phyloP scores from a whole-genome alignment of 352 stramenopile genomes.

The Pythium chondricola region DNA sequence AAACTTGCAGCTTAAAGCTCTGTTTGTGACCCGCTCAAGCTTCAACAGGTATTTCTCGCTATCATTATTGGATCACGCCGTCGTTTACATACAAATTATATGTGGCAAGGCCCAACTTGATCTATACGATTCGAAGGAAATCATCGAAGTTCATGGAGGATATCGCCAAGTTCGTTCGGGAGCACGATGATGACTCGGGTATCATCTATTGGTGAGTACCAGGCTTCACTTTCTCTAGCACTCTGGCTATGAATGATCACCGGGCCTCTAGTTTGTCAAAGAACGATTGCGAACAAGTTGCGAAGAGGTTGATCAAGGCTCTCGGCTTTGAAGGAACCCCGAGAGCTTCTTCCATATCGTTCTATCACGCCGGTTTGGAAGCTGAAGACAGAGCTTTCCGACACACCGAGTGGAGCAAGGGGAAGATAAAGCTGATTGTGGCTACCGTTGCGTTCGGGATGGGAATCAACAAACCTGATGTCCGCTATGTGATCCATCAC shows the following conservation, averaged over 20 bases:
- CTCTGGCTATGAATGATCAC: slow-evolving; percentile 65
- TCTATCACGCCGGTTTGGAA: slow-evolving; percentile 80
- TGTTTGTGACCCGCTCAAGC: slow-evolving; percentile 77
- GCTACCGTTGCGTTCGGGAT: slow-evolving; percentile 86
- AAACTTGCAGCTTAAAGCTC: slow-evolving; percentile 65
- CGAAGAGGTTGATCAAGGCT: slow-evolving; percentile 72
- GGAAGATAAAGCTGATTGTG: slow-evolving; percentile 87
- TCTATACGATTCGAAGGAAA: slow-evolving; percentile 81
- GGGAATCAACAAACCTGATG: slow-evolving; percentile 87
- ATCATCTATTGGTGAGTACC: slow-evolving; percentile 80
- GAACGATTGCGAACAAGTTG: slow-evolving; percentile 82
- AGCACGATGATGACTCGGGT: slow-evolving; percentile 82
- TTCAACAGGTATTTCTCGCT: slow-evolving; percentile 64
- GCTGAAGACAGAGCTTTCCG: slow-evolving; percentile 64
- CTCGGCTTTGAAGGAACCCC: slow-evolving; percentile 68
- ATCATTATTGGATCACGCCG: not conserved
- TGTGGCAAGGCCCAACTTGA: slow-evolving; percentile 63
- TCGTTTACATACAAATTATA: not conserved
- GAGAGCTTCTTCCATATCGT: slow-evolving; percentile 68
- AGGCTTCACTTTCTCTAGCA: too few species aligned
- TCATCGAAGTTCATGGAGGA: slow-evolving; percentile 75
- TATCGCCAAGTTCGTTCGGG: slow-evolving; percentile 65
- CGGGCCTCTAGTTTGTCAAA: slow-evolving; percentile 63
- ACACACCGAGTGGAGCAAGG: slow-evolving; percentile 86
- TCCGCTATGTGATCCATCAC: slow-evolving; percentile 87